These are phyloP conservation scores for Pythium brachiatum DNA, from an alignment of 352 stramenopile species.

Conservation along the genomic window DNA sequence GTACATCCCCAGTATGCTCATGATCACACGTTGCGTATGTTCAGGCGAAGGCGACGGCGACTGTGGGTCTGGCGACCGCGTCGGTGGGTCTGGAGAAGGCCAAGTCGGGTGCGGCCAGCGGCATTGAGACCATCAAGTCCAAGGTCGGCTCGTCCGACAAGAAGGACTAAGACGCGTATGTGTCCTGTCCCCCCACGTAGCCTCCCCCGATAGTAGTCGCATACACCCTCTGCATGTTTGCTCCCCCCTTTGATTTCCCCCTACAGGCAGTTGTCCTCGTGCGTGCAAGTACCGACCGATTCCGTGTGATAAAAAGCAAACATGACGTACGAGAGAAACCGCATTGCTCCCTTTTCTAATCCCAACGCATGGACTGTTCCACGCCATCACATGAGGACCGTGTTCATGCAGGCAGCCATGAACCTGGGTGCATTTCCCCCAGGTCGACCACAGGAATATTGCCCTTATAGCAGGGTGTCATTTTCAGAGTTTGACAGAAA, in stretches of 20 bases:
- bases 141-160: conserved; percentile 57
- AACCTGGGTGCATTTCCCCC: neutral
- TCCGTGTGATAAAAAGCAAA: conserved; percentile 9
- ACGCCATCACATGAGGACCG: neutral
- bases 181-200: conserved; percentile 12
- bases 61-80: conserved; percentile 49
- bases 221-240: conserved; percentile 11
- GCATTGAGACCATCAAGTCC: conserved; percentile 75
- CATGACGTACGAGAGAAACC: conserved; percentile 7
- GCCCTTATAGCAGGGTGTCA: neutral
- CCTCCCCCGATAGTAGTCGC: conserved; percentile 7
- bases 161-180: conserved; percentile 40
- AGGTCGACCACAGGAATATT: neutral
- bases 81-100: conserved; percentile 72
- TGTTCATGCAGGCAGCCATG: neutral
- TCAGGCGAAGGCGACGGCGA: conserved; percentile 56
- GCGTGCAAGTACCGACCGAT: conserved; percentile 4
- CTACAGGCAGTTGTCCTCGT: neutral
- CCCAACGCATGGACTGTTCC: neutral
- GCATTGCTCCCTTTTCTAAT: neutral
- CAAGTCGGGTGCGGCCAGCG: conserved; percentile 66
- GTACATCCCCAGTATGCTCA: neutral
- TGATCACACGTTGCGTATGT: conserved; percentile 9
- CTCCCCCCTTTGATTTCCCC: neutral
- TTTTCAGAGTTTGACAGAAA: neutral